These are phyloP conservation scores for Coelastrella sp. DNA, from an alignment of 139 green algal genomes.

Conservation along the genomic window DNA sequence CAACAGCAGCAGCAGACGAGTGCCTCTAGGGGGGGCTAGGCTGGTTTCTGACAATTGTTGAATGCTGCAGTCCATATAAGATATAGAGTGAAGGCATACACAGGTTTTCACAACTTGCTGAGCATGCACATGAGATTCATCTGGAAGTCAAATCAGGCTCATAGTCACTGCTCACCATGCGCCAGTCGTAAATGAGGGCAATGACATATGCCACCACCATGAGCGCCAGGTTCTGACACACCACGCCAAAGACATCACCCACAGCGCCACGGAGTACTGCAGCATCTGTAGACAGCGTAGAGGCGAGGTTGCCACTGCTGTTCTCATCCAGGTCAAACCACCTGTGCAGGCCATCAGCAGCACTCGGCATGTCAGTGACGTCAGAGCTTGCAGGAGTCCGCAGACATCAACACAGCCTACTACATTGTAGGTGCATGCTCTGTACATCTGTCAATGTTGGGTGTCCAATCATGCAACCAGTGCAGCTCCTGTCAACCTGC, in stretches of 20 bases:
- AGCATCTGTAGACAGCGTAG: conserved; percentile 73
- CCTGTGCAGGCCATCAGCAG: neutral
- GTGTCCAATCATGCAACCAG: neutral
- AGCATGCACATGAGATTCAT: neutral
- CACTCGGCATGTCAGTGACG: neutral
- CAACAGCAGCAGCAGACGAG: neutral
- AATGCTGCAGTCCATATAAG: no score
- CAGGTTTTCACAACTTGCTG: neutral
- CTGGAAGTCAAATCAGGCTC: neutral
- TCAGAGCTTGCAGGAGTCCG: no score
- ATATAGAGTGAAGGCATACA: neutral
- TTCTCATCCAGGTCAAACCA: conserved; percentile 70
- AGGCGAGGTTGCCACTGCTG: conserved; percentile 68
- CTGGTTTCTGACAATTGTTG: no score
- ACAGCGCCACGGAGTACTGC: conserved; percentile 73
- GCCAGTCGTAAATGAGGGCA: conserved; percentile 80
- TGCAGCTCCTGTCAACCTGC: neutral
- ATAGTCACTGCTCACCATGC: conserved; percentile 62
- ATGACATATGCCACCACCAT: conserved; percentile 49
- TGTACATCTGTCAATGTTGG: neutral
- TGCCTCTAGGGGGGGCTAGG: no score
- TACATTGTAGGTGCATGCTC: neutral
- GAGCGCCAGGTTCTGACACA: conserved; percentile 51
- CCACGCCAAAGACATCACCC: conserved; percentile 54
- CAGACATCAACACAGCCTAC: no score